Conservation (phyloP, 2,329 filamentous ascomycete genomes). For the Aphanocladium album region DNA sequence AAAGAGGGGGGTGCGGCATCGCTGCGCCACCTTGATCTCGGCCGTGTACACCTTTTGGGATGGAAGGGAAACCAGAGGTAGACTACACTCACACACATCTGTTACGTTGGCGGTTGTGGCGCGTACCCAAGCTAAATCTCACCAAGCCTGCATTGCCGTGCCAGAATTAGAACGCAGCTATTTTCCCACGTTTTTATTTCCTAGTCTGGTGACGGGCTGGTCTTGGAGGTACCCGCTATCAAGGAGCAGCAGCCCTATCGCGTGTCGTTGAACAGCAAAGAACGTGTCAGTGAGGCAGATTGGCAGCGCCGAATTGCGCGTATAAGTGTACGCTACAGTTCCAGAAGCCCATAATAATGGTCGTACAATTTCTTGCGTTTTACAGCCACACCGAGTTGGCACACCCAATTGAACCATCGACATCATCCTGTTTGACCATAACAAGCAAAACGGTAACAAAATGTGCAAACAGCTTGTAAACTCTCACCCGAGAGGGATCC, state of each 20-base stretch:
- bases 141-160: background rate
- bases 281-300: background rate
- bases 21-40: conserved; percentile 9
- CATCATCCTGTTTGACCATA: background rate
- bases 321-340: too few relatives aligned
- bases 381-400: background rate
- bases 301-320: background rate
- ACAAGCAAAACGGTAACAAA: background rate
- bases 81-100: background rate
- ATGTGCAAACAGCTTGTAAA: background rate
- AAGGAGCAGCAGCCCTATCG: background rate
- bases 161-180: background rate
- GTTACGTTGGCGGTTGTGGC: conserved; percentile 4
- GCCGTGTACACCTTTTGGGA: background rate
- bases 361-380: background rate
- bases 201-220: background rate
- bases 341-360: too few relatives aligned
- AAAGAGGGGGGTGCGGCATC: background rate
- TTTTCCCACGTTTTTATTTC: background rate
- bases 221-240: background rate
- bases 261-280: background rate
- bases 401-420: background rate
- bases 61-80: too few relatives aligned
- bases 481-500: background rate
- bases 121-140: background rate